A percentile compares a stretch with the other conserved stretches of the same genome.
phyloP scores from a whole-genome alignment of 495 filamentous ascomycete species.

The Stereocaulon alpinum region DNA sequence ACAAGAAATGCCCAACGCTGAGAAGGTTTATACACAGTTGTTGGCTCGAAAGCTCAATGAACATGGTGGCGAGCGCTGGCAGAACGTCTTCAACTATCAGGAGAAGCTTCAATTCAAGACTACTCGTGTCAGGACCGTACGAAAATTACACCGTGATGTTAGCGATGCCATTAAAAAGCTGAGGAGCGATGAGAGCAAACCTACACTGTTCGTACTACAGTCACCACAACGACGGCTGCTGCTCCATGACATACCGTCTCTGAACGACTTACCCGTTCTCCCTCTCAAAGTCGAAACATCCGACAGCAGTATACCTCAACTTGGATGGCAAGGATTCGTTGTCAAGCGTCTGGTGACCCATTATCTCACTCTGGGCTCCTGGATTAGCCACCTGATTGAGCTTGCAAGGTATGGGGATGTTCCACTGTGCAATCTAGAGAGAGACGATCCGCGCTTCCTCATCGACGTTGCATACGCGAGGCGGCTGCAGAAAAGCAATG shows the following conservation, averaged over 20 bases:
- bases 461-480: slow-evolving; percentile 95
- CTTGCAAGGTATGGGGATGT: slow-evolving; percentile 88
- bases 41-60: slow-evolving; percentile 55
- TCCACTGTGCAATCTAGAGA: slow-evolving; percentile 89
- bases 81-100: slow-evolving; percentile 75
- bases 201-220: slow-evolving; percentile 77
- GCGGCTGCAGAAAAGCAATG: slow-evolving; percentile 79
- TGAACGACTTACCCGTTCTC: slow-evolving; percentile 78
- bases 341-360: slow-evolving; percentile 77
- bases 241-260: slow-evolving; percentile 71
- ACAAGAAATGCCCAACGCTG: slow-evolving; percentile 80
- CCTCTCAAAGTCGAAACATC: slow-evolving; percentile 68
- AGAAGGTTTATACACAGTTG: slow-evolving; percentile 80
- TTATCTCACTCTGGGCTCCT: slow-evolving; percentile 81
- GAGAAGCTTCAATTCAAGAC: slow-evolving; percentile 78
- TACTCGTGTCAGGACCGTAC: slow-evolving; percentile 73
- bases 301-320: slow-evolving; percentile 76
- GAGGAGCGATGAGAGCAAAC: slow-evolving; percentile 67
- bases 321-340: slow-evolving; percentile 90
- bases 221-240: slow-evolving; percentile 74
- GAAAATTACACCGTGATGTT: slow-evolving; percentile 80
- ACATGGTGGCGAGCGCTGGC: slow-evolving; percentile 54
- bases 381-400: slow-evolving; percentile 79
- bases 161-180: slow-evolving; percentile 79
- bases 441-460: slow-evolving; percentile 83